Conservation (phyloP, 768 basidiomycete species). For the Boletus bicolor region DNA sequence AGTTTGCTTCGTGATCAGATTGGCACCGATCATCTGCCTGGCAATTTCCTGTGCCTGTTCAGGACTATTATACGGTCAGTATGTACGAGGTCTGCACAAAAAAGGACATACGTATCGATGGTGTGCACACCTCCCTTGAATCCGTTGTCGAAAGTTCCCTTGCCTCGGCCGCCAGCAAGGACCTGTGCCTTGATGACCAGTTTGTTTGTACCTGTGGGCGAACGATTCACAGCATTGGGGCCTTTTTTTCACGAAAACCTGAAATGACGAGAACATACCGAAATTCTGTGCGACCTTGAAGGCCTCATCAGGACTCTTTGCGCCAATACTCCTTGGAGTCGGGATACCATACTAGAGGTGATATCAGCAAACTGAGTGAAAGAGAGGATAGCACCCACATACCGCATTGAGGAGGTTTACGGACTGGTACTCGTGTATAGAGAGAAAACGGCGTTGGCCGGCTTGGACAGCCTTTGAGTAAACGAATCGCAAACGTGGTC, state of each 20-base stretch:
- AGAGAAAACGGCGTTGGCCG: slow-evolving; percentile 87
- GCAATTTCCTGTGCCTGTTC: slow-evolving; percentile 87
- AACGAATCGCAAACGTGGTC: not conserved
- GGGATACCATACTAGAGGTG: slow-evolving; percentile 84
- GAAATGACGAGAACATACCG: slow-evolving; percentile 44
- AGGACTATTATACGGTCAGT: slow-evolving; percentile 49
- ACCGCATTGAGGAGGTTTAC: slow-evolving; percentile 94
- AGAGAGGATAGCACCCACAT: slow-evolving; percentile 20
- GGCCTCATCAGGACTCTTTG: slow-evolving; percentile 87
- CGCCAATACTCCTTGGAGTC: slow-evolving; percentile 87
- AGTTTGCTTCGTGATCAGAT: slow-evolving; percentile 98
- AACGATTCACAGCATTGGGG: not conserved
- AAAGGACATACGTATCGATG: slow-evolving; percentile 65
- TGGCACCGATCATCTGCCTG: slow-evolving; percentile 88
- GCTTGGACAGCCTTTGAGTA: slow-evolving; percentile 57
- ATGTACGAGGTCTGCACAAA: not conserved
- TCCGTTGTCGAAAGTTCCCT: slow-evolving; percentile 94
- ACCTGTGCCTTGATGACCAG: slow-evolving; percentile 99
- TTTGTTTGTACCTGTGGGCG: slow-evolving; percentile 56
- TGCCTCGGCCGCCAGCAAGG: slow-evolving; percentile 96
- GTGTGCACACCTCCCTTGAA: slow-evolving; percentile 97
- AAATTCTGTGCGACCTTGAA: slow-evolving; percentile 86
- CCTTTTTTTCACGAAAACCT: not conserved
- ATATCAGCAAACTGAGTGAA: not conserved
- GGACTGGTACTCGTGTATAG: slow-evolving; percentile 98